Evolutionary conservation across 257 asterid species (phyloP), one percentile per base, ranked within the genome.

Genomic region (Cynanchum wilfordii): DNA sequence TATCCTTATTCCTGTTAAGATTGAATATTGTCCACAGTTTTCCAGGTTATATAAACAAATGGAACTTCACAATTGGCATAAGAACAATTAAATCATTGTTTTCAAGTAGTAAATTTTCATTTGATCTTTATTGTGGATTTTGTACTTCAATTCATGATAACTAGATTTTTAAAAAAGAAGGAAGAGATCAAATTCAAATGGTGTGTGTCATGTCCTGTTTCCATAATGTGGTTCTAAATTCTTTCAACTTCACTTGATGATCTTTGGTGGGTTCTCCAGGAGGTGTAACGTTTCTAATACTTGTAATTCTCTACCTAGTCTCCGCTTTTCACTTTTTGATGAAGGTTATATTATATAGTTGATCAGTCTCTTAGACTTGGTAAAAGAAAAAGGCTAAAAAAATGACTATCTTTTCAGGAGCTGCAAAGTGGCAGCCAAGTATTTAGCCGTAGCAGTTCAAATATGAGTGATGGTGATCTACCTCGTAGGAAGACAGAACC

Each of bases 401-500:
- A 68, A 63, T 69, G 24, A 60, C 51, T 36, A 63, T 10, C 49
- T 77, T 70, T 71, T 50, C 83, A 95, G 99, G 96, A 89, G 76
- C 50, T 85, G 52, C 87, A 80, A 66, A 83, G 86, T 79, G 72
- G 81, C 79, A 84, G 83, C 80, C 90, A 81, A 78, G 79, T 89
- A 81, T 83, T 89, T 77, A 92, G 97, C 78, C 88, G 81, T 77
- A 86, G 83, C 83, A 87, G 92, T 77, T 92, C 98, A 56, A 86
- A 76, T 79, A 79, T 89, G 63, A 90, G 96, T 74, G 96, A 87
- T 66, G 51, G 73, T 38, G 97, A 87, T 72, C 81, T 79, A 76
- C 90, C 91, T 29, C 96, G 80, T 72, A 92, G 79, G 81, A 90
- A 83, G 87, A 75, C 74, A 52, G 99, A 95, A 92, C 94, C 92